Conservation (phyloP, 164 flowering plant species). For the Amborella trichopoda region DNA sequence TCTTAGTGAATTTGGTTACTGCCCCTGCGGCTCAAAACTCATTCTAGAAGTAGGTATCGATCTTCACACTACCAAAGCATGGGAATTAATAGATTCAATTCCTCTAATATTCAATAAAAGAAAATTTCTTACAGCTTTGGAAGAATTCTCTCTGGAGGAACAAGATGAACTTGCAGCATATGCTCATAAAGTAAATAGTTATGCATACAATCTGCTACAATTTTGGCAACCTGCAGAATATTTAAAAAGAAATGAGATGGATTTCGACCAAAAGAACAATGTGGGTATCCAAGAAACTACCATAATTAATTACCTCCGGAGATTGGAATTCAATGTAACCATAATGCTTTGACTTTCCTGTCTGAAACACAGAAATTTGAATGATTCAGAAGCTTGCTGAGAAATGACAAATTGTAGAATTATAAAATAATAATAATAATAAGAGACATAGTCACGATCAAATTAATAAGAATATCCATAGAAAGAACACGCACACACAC, state of each 20-base stretch:
- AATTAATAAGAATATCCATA: background rate
- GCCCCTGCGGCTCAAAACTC: background rate
- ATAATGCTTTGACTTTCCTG: constrained; percentile 87
- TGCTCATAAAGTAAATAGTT: constrained; percentile 75
- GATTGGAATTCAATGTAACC: constrained; percentile 82
- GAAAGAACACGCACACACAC: background rate
- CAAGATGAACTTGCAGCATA: constrained; percentile 63
- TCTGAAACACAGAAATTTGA: constrained; percentile 53
- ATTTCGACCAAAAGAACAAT: background rate
- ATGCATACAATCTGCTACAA: constrained; percentile 81
- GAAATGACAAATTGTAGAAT: too few relatives aligned
- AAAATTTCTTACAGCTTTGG: constrained; percentile 57
- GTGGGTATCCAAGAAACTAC: background rate
- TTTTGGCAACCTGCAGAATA: constrained; percentile 64
- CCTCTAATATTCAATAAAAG: too few relatives aligned
- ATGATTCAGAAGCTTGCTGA: too few relatives aligned
- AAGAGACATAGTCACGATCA: background rate
- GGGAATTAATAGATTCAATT: background rate
- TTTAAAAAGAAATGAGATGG: background rate
- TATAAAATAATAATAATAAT: background rate
- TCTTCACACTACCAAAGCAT: background rate
- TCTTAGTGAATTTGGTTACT: background rate
- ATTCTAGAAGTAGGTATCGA: background rate
- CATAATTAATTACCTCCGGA: constrained; percentile 44
- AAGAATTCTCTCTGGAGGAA: constrained; percentile 76